Evolutionary conservation across 805 yeast species (phyloP), one percentile per base, ranked within the genome.

Genomic region (Ogataea parapolymorpha): DNA sequence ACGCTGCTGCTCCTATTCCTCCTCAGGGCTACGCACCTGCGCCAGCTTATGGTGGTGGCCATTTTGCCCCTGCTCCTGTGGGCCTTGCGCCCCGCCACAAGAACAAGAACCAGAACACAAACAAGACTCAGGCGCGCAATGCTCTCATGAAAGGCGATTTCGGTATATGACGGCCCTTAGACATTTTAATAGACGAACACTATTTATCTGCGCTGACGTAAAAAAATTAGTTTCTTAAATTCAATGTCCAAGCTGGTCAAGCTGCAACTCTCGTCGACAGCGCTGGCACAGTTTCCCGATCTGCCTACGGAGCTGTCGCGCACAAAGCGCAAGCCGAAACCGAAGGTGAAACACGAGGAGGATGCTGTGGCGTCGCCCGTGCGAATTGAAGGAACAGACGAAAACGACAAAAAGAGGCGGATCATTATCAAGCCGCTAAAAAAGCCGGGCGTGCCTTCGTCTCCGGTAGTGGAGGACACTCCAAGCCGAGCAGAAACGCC

Each of bases 121-220:
- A 76, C 50, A 78, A 80, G 52, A 81, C 77, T 30, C 69, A 72
- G 39, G 67, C 84, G 32, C 71, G 88, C 51, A 73, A 78, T 37
- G 85, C 86, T 2, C 70, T 84, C 35, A 74, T 76, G 53, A 78
- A 75, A 42, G 85, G 84, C 23, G 72, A 72, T 40, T 84, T 82
- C 63, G 91, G 91, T 33, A 81, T 84, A 26, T 82, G 29, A 26
- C 9, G 10, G 22, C 22, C 9, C 22, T 4, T 25, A 25, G 27
- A 25, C 27, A 25, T 6, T 12, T 12, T 12, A 12, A 25, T n/a
- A 12, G 12, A n/a, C n/a, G 27, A 11, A 14, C 14, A n/a, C 27
- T 25, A 25, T 25, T 12, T 20, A 20, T 20, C n/a, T 25, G 14
- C 14, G 27, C 27, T 25, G n/a, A 25, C 28, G 33, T 33, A 32